Base-by-base conservation (phyloP, 306 rosid genomes). In the Begonia fuchsioides region DNA sequence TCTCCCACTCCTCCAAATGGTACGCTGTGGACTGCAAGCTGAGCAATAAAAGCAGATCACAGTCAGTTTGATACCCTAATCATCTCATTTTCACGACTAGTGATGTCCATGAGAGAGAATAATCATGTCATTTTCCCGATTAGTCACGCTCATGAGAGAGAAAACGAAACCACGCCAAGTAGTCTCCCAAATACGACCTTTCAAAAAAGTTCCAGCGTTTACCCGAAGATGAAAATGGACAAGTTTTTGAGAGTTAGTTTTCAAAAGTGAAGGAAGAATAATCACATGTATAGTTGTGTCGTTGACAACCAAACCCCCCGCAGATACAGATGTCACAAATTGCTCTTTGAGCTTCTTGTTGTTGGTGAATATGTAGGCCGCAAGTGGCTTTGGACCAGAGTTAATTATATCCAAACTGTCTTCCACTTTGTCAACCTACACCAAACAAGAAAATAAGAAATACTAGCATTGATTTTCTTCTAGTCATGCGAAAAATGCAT, bases 1-100 rank as follows among this genome's bases (percentile, higher is more conserved):
- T 92, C 98, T 59, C 94, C 96, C 51, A 92, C 94, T 73, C 98
- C 98, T 39, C 98, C 98, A 68, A 92, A 92, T 14, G 98, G 98
- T 48, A 92, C 60, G 64, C 85, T 59, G 48, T 63, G 59, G 59
- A 74, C 71, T 1, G 94, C 75, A 47, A 86, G 96, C 98, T 92
- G 83, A 73, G 66, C 44, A 56, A 45, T 8, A 38, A 16, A 62
- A 44, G 56, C 17, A 32, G 32, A 19, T 57, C 43, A 35, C 41
- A 46, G 43, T 35, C 18, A 15, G 49, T 45, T 45, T 11, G 17
- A 19, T 44, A 49, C 32, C 44, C 10, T 5, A 26, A 26, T 26
- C 35, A 26, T 26, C 35, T 26, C 35, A 26, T 26, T 26, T 26
- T 26, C 35, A 26, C 7, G 2, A 20, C 32, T 3, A 20, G 32